phyloP scores from a whole-genome alignment of 768 basidiomycete genomes.

The Pleurotus tuoliensis region DNA sequence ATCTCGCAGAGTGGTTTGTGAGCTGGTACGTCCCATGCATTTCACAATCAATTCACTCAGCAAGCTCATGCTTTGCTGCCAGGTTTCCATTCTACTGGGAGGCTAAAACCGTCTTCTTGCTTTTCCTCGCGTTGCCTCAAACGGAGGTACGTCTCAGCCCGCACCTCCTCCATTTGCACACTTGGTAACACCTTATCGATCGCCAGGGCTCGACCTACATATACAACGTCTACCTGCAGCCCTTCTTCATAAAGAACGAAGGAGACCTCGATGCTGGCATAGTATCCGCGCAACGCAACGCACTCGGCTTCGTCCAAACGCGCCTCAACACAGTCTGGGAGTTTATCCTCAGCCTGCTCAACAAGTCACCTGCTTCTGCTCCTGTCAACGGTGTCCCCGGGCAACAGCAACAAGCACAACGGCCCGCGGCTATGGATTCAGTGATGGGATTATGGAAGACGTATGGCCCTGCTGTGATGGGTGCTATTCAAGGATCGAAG shows the following conservation, averaged over 20 bases:
- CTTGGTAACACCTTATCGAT: conserved; percentile 8
- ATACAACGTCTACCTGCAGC: conserved; percentile 56
- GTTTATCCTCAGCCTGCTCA: conserved; percentile 37
- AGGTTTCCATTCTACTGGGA: conserved; percentile 83
- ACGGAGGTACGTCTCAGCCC: conserved; percentile 44
- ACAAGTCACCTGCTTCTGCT: conserved; percentile 27
- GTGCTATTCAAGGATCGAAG: conserved; percentile 19
- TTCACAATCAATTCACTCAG: conserved; percentile 13
- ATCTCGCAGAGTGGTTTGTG: conserved; percentile 57
- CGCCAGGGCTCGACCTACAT: conserved; percentile 64
- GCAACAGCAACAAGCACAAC: conserved; percentile 15
- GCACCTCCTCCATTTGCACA: neutral
- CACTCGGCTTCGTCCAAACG: conserved; percentile 50
- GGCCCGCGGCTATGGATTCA: conserved; percentile 19
- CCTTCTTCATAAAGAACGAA: conserved; percentile 59
- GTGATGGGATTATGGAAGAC: conserved; percentile 36
- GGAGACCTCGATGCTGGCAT: conserved; percentile 57
- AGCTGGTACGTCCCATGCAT: conserved; percentile 47
- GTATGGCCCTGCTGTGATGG: conserved; percentile 36
- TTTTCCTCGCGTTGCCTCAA: conserved; percentile 68
- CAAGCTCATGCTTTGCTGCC: conserved; percentile 4
- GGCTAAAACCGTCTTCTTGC: conserved; percentile 58
- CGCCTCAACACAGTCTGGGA: conserved; percentile 48
- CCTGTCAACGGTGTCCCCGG: conserved; percentile 21
- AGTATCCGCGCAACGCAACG: conserved; percentile 47